Percentiles rank a stretch among this genome's conserved stretches.
Conservation (phyloP, 83 land plant species). For the Thuja plicata region DNA sequence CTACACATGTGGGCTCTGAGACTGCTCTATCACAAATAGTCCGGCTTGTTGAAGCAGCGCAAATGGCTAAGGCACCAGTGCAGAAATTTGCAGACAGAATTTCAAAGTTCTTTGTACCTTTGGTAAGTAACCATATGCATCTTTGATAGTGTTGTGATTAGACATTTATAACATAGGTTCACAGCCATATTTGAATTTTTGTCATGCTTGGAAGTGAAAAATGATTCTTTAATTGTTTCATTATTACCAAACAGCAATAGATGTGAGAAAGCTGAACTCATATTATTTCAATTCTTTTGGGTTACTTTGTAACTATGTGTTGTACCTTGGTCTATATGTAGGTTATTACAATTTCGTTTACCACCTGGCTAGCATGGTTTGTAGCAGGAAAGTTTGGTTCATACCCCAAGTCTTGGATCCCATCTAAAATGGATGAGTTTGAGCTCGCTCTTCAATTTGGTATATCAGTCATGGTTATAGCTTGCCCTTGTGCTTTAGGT, state of each 20-base stretch:
- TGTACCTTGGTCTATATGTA: constrained; percentile 11
- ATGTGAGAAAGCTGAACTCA: background rate
- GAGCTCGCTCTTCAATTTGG: constrained; percentile 96
- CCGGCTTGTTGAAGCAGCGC: constrained; percentile 27
- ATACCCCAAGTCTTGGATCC: constrained; percentile 87
- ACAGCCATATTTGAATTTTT: background rate
- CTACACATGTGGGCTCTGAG: constrained; percentile 75
- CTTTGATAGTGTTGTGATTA: background rate
- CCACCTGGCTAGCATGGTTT: constrained; percentile 89
- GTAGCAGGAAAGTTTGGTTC: constrained; percentile 60
- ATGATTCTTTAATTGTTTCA: background rate
- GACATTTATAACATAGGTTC: background rate
- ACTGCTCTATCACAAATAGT: constrained; percentile 73
- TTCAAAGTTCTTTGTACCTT: constrained; percentile 71
- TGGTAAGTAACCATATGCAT: constrained; percentile 28
- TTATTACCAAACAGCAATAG: background rate
- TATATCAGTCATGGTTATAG: constrained; percentile 89
- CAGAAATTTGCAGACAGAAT: constrained; percentile 41
- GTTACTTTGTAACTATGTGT: background rate
- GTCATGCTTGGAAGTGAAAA: background rate
- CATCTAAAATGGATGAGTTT: constrained; percentile 89
- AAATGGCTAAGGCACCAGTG: constrained; percentile 32
- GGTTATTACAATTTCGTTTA: constrained; percentile 65
- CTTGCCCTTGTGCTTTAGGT: constrained; percentile 95
- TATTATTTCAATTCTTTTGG: background rate